phyloP scores from a whole-genome alignment of 2,329 filamentous ascomycete species.

The Neopestalotiopsis sp. region DNA sequence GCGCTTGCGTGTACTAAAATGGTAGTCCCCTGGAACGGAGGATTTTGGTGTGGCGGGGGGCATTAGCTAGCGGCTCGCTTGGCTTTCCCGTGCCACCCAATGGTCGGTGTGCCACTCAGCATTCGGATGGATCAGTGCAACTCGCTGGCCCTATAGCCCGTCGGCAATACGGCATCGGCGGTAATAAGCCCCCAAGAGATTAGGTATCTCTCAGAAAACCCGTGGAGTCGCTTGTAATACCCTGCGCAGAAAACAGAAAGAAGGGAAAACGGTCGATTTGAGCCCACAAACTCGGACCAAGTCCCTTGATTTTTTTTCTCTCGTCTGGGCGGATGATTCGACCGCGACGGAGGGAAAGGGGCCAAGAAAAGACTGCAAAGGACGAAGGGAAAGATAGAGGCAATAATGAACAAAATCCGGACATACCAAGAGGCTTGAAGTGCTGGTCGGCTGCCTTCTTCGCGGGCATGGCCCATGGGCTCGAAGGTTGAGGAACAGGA shows the following conservation, averaged over 20 bases:
- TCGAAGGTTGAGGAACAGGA: conserved; percentile 28
- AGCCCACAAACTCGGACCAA: too few relatives aligned
- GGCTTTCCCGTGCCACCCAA: conserved; percentile 9
- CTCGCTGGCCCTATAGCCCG: background rate
- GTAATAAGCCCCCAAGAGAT: background rate
- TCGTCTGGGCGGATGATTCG: too few relatives aligned
- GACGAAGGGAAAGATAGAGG: background rate
- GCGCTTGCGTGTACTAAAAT: too few relatives aligned
- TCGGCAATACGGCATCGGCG: conserved; percentile 16
- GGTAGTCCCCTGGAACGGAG: background rate
- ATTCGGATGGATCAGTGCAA: background rate
- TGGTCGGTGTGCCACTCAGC: background rate
- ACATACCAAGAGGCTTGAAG: conserved; percentile 24
- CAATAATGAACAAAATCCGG: background rate
- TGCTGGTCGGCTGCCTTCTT: conserved; percentile 27
- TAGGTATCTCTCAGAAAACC: background rate
- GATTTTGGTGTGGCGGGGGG: conserved; percentile 13
- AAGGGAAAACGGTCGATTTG: too few relatives aligned
- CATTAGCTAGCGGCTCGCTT: conserved; percentile 12
- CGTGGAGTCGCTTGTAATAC: background rate
- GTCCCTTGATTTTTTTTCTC: too few relatives aligned
- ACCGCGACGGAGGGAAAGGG: background rate
- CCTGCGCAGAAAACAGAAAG: background rate
- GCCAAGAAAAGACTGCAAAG: background rate
- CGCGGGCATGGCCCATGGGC: conserved; percentile 25